phyloP scores from a whole-genome alignment of 441 rosid genomes.

The Gossypium aridum region DNA sequence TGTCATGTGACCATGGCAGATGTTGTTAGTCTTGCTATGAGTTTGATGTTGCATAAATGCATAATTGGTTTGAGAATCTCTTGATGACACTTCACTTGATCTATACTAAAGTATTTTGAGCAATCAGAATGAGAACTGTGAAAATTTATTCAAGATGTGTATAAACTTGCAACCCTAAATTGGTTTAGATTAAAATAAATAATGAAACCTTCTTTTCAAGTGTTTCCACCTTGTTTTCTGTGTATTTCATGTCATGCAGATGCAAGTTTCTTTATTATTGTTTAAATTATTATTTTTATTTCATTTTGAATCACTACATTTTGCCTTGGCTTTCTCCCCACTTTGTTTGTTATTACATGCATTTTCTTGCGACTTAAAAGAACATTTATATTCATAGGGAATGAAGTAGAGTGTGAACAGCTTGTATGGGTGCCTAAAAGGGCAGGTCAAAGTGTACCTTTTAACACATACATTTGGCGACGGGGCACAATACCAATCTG shows the following conservation, averaged over 20 bases:
- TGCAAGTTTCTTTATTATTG: not conserved
- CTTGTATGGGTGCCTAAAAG: conserved; percentile 89
- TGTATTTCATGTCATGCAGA: not conserved
- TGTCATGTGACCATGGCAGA: not conserved
- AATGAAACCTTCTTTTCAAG: not conserved
- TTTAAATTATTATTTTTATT: not conserved
- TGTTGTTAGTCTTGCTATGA: not conserved
- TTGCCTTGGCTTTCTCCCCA: not conserved
- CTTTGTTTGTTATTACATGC: conserved; percentile 13
- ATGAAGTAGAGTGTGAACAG: conserved; percentile 99
- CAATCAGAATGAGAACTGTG: not conserved
- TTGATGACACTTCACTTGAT: not conserved
- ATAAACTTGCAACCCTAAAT: not conserved
- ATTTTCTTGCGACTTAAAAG: conserved; percentile 25
- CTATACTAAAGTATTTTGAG: not conserved
- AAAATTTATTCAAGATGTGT: not conserved
- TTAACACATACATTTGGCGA: conserved; percentile 86
- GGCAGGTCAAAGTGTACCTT: conserved; percentile 75
- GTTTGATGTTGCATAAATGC: conserved; percentile 1
- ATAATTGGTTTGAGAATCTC: not conserved
- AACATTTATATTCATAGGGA: conserved; percentile 51
- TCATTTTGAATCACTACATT: conserved; percentile 7
- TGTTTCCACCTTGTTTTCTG: not conserved
- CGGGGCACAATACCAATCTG: conserved; percentile 98
- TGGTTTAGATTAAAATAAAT: not conserved